These are phyloP conservation scores for Ceraceosorus bombacis DNA, from an alignment of 1,284 basidiomycete species.

Conservation along the genomic window DNA sequence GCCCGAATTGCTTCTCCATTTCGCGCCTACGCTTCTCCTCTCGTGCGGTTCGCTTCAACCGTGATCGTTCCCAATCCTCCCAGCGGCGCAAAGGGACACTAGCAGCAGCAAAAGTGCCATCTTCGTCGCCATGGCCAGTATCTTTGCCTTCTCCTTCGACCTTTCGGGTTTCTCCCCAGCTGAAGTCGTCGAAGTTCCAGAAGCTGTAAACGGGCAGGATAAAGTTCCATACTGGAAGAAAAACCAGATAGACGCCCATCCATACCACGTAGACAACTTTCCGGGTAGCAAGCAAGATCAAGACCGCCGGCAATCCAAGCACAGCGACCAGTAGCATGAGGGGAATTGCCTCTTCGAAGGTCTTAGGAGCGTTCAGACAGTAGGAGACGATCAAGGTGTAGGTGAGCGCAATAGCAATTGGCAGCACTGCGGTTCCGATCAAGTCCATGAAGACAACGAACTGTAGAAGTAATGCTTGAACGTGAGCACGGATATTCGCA, in stretches of 20 bases:
- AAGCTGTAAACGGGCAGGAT: constrained; percentile 62
- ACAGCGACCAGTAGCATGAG: constrained; percentile 80
- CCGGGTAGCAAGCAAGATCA: constrained; percentile 86
- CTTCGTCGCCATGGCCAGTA: constrained; percentile 66
- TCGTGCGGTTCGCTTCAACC: constrained; percentile 78
- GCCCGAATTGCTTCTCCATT: constrained; percentile 51
- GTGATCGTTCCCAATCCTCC: constrained; percentile 99
- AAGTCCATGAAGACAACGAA: constrained; percentile 99
- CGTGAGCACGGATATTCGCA: background rate
- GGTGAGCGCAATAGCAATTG: constrained; percentile 86
- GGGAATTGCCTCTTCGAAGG: constrained; percentile 88
- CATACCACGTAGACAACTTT: constrained; percentile 93
- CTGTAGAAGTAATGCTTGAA: constrained; percentile 46
- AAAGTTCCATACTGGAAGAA: constrained; percentile 92
- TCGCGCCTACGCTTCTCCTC: constrained; percentile 65
- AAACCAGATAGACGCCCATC: constrained; percentile 91
- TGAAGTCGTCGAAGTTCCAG: constrained; percentile 99
- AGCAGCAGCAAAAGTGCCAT: constrained; percentile 55
- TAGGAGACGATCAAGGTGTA: constrained; percentile 75
- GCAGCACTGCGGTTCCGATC: constrained; percentile 86
- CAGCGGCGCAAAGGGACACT: constrained; percentile 82
- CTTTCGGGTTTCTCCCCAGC: constrained; percentile 97
- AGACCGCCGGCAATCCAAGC: constrained; percentile 81
- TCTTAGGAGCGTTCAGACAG: constrained; percentile 68
- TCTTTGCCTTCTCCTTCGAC: constrained; percentile 60